Conservation (phyloP, 177 flowering plant species). For the Vitis hybrid region DNA sequence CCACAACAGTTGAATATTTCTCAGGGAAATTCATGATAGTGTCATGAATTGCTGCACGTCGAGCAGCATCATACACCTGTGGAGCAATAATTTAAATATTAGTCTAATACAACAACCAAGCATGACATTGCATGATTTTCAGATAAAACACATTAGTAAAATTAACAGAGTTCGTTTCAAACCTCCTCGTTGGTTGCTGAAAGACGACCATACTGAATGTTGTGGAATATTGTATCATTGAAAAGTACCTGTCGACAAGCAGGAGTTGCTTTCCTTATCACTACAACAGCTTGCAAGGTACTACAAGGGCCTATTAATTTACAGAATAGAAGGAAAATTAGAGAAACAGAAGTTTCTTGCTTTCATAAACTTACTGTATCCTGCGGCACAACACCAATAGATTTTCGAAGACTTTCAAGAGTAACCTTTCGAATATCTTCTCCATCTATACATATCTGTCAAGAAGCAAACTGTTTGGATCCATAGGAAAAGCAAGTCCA, state of each 20-base stretch:
- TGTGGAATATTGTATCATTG: slow-evolving; percentile 94
- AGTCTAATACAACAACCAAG: not conserved
- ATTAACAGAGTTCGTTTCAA: slow-evolving; percentile 1
- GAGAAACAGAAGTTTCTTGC: slow-evolving; percentile 1
- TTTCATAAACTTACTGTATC: slow-evolving; percentile 66
- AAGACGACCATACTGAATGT: slow-evolving; percentile 87
- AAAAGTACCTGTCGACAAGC: slow-evolving; percentile 73
- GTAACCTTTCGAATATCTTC: slow-evolving; percentile 76
- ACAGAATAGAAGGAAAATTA: not conserved
- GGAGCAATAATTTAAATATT: not conserved
- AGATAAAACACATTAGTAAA: not conserved
- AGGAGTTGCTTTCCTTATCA: not conserved
- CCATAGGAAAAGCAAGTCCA: not conserved
- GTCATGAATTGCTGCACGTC: slow-evolving; percentile 90
- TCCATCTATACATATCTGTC: slow-evolving; percentile 85
- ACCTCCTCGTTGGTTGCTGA: slow-evolving; percentile 93
- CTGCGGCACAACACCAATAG: slow-evolving; percentile 96
- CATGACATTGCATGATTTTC: not conserved
- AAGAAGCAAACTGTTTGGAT: slow-evolving; percentile 8
- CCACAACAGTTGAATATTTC: slow-evolving; percentile 83
- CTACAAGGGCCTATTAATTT: not conserved
- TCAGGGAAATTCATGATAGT: slow-evolving; percentile 91
- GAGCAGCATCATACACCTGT: slow-evolving; percentile 95
- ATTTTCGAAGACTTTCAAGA: slow-evolving; percentile 68
- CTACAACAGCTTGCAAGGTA: slow-evolving; percentile 5